Evolutionary conservation across 371 early-diverging fungal genomes (phyloP), one percentile per base, ranked within the genome.

Genomic region (Rhizopus stolonifer): DNA sequence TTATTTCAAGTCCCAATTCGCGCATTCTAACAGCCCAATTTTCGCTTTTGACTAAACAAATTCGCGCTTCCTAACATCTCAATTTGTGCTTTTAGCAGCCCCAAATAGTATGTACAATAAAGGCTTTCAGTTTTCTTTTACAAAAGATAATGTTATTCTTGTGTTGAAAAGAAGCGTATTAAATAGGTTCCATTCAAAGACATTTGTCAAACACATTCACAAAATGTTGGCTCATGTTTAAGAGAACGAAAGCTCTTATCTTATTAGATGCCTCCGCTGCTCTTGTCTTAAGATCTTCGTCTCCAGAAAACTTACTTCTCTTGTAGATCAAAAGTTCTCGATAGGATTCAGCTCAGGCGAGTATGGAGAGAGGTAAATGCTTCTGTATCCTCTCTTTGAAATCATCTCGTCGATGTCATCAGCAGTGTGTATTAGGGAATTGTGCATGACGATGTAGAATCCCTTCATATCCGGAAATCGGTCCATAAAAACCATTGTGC

Each of bases 291-390:
- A 49, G 21, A 18, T 39, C 49, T 32, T 56, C 48, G 22, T 4
- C 22, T 11, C 22, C 54, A 11, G 29, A 17, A 17, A 45, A 51
- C 19, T 21, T 9, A 44, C 34, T 44, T 17, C 36, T 17, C 36
- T 56, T 49, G 26, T 24, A 24, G 24, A 32, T 39, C 52, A 51
- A 32, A 51, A 43, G 6, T 43, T 14, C 34, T 38, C 57, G 13
- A 45, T 56, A 25, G 50, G 50, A 45, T 56, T 49, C 2, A 56
- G 45, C 19, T 49, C 56, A 11, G 49, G 49, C 8, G 36, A 49
- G 19, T 49, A 49, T 11, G 45, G 45, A 18, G 49, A 42, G 24
- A 46, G 52, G 15, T 54, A 54, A 21, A 54, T 40, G 34, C n/a
- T 26, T 26, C 10, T 39, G 24, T 54, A 54, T 9, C 48, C 48